Conservation (phyloP, 805 yeast species). For the Lipomyces starkeyi region DNA sequence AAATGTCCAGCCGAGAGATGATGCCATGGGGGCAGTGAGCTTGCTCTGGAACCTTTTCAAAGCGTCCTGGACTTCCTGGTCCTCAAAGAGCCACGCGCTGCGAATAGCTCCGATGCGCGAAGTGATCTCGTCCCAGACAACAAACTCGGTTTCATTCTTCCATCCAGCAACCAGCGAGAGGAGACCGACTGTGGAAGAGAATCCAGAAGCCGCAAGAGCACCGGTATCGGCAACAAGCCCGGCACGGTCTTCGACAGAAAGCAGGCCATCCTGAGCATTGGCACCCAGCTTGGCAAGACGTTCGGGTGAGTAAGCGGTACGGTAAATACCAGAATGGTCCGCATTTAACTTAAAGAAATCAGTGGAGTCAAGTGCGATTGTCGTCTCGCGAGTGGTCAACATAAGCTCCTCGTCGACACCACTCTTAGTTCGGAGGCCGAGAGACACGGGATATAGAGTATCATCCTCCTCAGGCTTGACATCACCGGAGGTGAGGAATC, state of each 20-base stretch:
- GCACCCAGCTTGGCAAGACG: conserved; percentile 60
- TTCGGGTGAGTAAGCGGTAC: conserved; percentile 59
- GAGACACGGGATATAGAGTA: conserved; percentile 60
- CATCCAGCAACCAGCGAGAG: conserved; percentile 58
- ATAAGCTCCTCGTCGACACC: conserved; percentile 67
- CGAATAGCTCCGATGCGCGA: conserved; percentile 51
- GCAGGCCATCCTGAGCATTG: conserved; percentile 58
- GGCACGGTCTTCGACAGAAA: conserved; percentile 64
- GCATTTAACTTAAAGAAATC: conserved; percentile 64
- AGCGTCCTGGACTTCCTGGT: conserved; percentile 49
- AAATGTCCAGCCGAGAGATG: conserved; percentile 70
- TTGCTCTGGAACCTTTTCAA: conserved; percentile 56
- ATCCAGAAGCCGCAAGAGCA: conserved; percentile 61
- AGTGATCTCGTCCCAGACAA: conserved; percentile 61
- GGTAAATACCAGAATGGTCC: conserved; percentile 65
- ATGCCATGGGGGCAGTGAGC: conserved; percentile 60
- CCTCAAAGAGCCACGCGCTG: conserved; percentile 58
- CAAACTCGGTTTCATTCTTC: conserved; percentile 57
- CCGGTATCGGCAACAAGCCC: conserved; percentile 69
- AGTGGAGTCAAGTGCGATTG: conserved; percentile 53
- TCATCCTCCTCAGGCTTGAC: conserved; percentile 61
- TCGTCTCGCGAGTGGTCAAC: conserved; percentile 57
- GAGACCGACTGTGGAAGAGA: conserved; percentile 55
- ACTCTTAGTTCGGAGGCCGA: conserved; percentile 57
- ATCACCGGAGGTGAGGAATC: conserved; percentile 71